Evolutionary conservation across 2,329 filamentous ascomycete genomes (phyloP), one percentile per base, ranked within the genome.

Genomic region (Claviceps digitariae): DNA sequence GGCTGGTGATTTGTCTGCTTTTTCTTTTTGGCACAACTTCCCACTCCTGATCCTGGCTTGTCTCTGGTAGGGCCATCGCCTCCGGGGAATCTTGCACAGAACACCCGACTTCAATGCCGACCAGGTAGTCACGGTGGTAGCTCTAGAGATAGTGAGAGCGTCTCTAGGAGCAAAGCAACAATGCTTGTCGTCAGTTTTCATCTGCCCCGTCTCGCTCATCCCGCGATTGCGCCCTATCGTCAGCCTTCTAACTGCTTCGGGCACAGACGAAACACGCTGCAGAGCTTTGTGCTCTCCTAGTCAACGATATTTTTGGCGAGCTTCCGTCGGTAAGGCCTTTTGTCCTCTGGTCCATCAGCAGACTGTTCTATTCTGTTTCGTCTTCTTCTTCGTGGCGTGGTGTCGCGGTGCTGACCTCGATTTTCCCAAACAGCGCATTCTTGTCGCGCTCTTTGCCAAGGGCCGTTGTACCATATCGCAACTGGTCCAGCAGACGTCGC

Each of bases 281-380:
- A 64, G 88, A 96, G 79, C 87, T 97, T 65, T 95, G 89, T 75
- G 81, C 84, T 73, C 82, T 95, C 66, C 79, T 96, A 58, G 84
- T 97, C 58, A 83, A 90, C 66, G 90, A 96, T 67, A 78, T 87
- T 55, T 91, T 93, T 69, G 93, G 93, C 65, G 87, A 95, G 72
- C 82, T 97, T 55, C 89, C 90, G 57, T 88, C 89, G 66, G 91
- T 96, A 86, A 55, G 57, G 20, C 17, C n/a, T 9, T 34, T 43
- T 23, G 13, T 41, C 38, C 60, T 58, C 40, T 48, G 47, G 52
- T 27, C 29, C 31, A 7, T 46, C 31, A 10, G 44, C 43, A 36
- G 36, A 29, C 43, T 23, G 31, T 36, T 17, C 29, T 50, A 23
- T 50, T 12, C 6, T n/a, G 15, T n/a, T n/a, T 8, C 17, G n/a